Base-by-base conservation (phyloP, 805 yeast genomes). In the Suhomyces sp. region DNA sequence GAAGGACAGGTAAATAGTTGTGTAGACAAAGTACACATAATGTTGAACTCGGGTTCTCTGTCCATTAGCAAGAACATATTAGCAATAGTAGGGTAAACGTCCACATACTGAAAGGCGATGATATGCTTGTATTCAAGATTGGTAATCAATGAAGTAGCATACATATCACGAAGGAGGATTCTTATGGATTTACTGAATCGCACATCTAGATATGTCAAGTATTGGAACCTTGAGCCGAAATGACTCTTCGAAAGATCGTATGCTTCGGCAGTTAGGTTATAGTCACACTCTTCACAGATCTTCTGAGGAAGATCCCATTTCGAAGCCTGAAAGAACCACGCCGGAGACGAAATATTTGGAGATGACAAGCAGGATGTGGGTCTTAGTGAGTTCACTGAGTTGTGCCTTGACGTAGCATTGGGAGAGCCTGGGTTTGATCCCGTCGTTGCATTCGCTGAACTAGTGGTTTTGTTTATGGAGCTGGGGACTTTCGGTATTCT, bases 1-100 rank as follows among this genome's bases (percentile, higher is more conserved):
- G 88, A 76, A 0, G 97, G 96, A 35, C 95, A 83, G 0, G 97
- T 90, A 58, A 88, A 88, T 15, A 93, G 63, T 59, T 93, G 98
- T 0, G 91, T 80, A 0, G 95, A 79, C 14, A 91, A 62, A 24
- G 81, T 77, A 24, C 81, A 73, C 65, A 90, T 70, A 3, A 85
- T 72, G 9, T 91, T 86, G 36, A 77, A 61, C 47, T 88, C 96
- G 0, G 96, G 95, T 51, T 93, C 98, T 40, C 96, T 72, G 51
- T 93, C 99, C 43, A 78, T 65, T 0, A 73, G 61, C 30, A 85
- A 68, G 46, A 81, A 85, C 65, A 83, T 67, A 43, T 86, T 86
- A 1, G 84, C 78, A 11, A 86, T 60, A 6, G 76, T 71, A 0
- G 95, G 90, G 54, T 91, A 91, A 0, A 88, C 66, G 47, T 88